These are phyloP conservation scores for Bonia amplexicaulis DNA, from an alignment of 176 grass and related monocot species.

Conservation along the genomic window DNA sequence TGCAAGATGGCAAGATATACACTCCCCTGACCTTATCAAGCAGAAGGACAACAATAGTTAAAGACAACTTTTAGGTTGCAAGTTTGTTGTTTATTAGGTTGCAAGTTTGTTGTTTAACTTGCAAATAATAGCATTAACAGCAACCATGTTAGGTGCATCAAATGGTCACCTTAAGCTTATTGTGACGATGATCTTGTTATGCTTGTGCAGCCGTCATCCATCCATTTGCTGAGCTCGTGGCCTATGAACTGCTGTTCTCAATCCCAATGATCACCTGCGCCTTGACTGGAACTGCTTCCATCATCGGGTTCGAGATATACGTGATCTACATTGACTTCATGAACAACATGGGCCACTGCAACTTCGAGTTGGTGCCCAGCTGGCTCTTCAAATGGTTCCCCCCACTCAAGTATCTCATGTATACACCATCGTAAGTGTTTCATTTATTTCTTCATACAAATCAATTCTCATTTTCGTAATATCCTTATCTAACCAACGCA, in stretches of 20 bases:
- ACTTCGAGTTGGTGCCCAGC: constrained; percentile 78
- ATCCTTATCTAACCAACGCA: background rate
- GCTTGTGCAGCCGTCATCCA: constrained; percentile 72
- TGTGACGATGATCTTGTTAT: background rate
- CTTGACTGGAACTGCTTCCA: constrained; percentile 41
- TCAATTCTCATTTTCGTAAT: background rate
- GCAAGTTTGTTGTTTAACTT: background rate
- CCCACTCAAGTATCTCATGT: constrained; percentile 94
- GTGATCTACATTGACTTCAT: constrained; percentile 79
- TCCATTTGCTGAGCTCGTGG: constrained; percentile 79
- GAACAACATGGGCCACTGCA: constrained; percentile 97
- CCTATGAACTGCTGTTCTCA: constrained; percentile 58
- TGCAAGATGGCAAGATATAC: background rate
- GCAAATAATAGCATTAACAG: background rate
- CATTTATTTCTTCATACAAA: background rate
- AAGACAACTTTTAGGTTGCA: background rate
- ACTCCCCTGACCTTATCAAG: background rate
- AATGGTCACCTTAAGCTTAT: background rate
- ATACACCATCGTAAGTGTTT: constrained; percentile 84
- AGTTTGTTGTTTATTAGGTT: background rate
- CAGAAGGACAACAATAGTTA: background rate
- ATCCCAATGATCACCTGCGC: constrained; percentile 44
- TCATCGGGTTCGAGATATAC: constrained; percentile 35
- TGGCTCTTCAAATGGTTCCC: constrained; percentile 67
- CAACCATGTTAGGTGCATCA: background rate